Evolutionary conservation across 225 moss, liverwort and hornwort species (phyloP).

Genomic region (Marchantia polymorpha): DNA sequence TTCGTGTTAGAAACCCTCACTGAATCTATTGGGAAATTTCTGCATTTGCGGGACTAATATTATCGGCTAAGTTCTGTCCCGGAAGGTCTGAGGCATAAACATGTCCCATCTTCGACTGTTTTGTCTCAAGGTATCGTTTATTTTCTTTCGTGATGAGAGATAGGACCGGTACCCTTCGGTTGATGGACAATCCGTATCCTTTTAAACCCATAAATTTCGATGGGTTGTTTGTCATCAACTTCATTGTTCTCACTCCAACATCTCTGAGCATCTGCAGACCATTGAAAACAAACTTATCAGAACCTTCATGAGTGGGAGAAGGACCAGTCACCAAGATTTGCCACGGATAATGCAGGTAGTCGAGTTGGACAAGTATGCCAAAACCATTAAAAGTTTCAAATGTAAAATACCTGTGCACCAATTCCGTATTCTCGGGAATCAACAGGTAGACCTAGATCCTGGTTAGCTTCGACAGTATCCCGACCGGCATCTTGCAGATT

Average conservation of each 20-base stretch:
- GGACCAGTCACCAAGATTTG: not conserved
- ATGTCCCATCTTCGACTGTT: conserved; percentile 89
- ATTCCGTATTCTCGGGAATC: conserved; percentile 96
- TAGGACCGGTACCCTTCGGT: conserved; percentile 69
- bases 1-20: not conserved
- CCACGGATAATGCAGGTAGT: not conserved
- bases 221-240: conserved; percentile 89
- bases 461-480: conserved; percentile 94
- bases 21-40: not conserved
- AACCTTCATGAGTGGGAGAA: not conserved
- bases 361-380: not conserved
- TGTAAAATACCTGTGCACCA: conserved; percentile 74
- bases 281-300: not conserved
- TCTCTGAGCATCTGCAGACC: conserved; percentile 72
- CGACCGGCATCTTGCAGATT: conserved; percentile 92
- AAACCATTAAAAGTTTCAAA: not conserved
- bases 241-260: conserved; percentile 75
- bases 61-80: conserved; percentile 30
- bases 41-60: not conserved
- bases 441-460: conserved; percentile 83
- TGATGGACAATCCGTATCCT: conserved; percentile 71
- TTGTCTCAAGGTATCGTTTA: conserved; percentile 86
- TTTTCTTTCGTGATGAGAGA: conserved; percentile 85
- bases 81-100: conserved; percentile 67
- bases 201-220: conserved; percentile 78